Base-by-base conservation (phyloP, 208 protist genomes). In the Phytomonas francai region DNA sequence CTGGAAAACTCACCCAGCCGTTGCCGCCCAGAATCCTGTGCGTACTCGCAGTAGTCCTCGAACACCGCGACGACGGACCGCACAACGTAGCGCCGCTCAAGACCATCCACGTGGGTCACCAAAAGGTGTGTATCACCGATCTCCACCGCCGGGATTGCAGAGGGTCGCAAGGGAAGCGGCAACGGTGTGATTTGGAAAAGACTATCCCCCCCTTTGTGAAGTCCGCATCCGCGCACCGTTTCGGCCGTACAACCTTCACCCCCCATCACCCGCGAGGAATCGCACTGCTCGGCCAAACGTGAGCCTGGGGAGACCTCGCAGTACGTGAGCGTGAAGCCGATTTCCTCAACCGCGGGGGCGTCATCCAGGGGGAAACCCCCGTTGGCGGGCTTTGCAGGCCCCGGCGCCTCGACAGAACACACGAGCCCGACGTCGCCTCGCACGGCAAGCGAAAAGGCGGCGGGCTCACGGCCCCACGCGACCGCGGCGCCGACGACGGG, bases 71-170 rank as follows among this genome's bases (percentile, higher is more conserved):
- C 66, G 11, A 95, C 87, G 42, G 61, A 73, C 61, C 79, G 77
- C 31, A 92, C 78, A 0, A 88, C 67, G 69, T 93, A 95, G 29
- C 76, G 80, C 12, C 83, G 80, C 36, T 71, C 54, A 65, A 75
- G 22, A 30, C 72, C 70, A 57, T 81, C 80, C 1, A 83, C 74
- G 64, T 92, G 87, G 28, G 89, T 90, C 49, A 95, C 79, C 69
- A 89, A 81, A n/a, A 95, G 66, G 65, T 95, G 89, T 6, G 71
- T 76, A 59, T 95, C 89, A 0, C 89, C 84, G 5, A 83, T 78
- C 7, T 59, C 30, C 1, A 92, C 71, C 0, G 70, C 74, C 0
- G 80, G 70, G 25, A 95, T 83, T 22, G 63, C 31, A 16, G 87
- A 91, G 30, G 91, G 76, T 31, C 93, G 76, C 64, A 95, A 72